Conservation (phyloP, 2,329 filamentous ascomycete genomes). For the Teratosphaeria nubilosa region DNA sequence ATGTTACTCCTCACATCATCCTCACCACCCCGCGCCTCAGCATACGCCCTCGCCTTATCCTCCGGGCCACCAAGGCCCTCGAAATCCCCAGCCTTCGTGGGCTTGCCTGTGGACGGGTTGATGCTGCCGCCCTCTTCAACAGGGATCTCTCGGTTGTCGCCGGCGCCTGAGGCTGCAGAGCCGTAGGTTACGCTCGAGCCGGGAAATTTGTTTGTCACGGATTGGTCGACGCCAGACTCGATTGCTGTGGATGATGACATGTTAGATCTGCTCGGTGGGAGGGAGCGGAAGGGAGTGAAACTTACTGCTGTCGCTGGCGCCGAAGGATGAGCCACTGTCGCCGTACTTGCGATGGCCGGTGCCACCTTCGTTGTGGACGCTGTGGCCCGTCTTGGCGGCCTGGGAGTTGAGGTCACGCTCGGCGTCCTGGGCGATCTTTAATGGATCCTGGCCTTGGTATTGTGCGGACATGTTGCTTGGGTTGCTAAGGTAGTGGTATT, state of each 20-base stretch:
- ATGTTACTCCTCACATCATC: conserved; percentile 33
- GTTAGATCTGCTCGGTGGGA: background rate
- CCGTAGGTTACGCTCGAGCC: conserved; percentile 35
- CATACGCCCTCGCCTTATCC: conserved; percentile 30
- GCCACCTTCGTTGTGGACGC: conserved; percentile 10
- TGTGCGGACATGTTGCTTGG: conserved; percentile 31
- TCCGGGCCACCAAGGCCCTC: conserved; percentile 41
- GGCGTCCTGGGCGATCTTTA: conserved; percentile 37
- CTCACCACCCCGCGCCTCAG: conserved; percentile 30
- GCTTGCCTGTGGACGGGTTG: conserved; percentile 29
- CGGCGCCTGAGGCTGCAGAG: conserved; percentile 32
- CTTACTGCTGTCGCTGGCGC: conserved; percentile 25
- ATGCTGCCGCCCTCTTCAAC: conserved; percentile 36
- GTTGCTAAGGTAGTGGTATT: no score
- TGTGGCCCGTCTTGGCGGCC: conserved; percentile 28
- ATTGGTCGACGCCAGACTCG: conserved; percentile 41
- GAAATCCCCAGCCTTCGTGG: conserved; percentile 39
- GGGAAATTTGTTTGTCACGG: conserved; percentile 33
- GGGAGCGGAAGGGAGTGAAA: background rate
- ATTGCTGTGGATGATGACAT: conserved; percentile 20
- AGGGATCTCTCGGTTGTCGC: conserved; percentile 40
- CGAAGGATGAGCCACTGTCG: background rate
- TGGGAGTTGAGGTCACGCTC: conserved; percentile 40
- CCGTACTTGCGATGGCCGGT: background rate
- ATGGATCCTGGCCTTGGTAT: conserved; percentile 32